Conservation (phyloP, 1,284 basidiomycete genomes). For the Boletus austroedulis region DNA sequence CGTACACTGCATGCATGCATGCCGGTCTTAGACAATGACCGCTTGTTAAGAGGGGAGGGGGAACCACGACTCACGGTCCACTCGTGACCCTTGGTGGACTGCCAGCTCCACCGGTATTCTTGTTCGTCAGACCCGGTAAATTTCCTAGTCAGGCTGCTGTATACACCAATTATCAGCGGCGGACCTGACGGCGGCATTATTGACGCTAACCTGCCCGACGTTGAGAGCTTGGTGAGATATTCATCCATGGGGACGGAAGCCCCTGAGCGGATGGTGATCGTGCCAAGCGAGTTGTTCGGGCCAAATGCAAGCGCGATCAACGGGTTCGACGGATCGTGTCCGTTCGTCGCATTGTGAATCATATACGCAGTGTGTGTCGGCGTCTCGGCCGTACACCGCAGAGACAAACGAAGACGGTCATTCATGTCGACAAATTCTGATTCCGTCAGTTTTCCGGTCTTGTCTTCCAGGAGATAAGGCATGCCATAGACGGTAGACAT, state of each 20-base stretch:
- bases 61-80: constrained; percentile 51
- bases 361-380: constrained; percentile 46
- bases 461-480: constrained; percentile 63
- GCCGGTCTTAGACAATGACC: not conserved
- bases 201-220: constrained; percentile 40
- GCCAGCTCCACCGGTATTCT: constrained; percentile 56
- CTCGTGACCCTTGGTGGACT: constrained; percentile 47
- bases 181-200: constrained; percentile 4
- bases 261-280: constrained; percentile 44
- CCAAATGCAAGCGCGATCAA: constrained; percentile 52
- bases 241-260: constrained; percentile 46
- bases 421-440: constrained; percentile 61
- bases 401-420: constrained; percentile 51
- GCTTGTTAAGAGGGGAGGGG: not conserved
- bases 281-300: constrained; percentile 48
- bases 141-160: constrained; percentile 45
- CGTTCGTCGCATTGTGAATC: constrained; percentile 45
- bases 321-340: constrained; percentile 35
- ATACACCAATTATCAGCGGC: constrained; percentile 1
- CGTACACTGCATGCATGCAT: constrained; percentile 45
- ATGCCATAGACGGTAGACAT: constrained; percentile 48
- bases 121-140: constrained; percentile 58
- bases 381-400: constrained; percentile 48
- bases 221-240: constrained; percentile 47
- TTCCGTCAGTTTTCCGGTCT: constrained; percentile 48